Conservation (phyloP, 805 yeast species). For the Zygosaccharomyces gambellarensis region DNA sequence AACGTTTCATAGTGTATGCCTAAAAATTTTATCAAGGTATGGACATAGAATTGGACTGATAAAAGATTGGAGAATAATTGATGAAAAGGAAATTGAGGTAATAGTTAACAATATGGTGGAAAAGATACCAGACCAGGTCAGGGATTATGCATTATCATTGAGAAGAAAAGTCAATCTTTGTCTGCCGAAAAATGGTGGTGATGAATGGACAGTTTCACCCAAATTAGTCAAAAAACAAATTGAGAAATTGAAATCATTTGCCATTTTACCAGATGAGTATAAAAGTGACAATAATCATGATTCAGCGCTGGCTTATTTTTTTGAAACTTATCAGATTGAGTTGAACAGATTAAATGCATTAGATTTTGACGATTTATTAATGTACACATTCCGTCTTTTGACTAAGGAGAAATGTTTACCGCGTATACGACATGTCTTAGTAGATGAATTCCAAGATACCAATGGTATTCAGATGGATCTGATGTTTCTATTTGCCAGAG, state of each 20-base stretch:
- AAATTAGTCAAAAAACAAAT: slow-evolving; percentile 42
- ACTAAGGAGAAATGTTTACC: slow-evolving; percentile 40
- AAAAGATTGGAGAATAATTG: slow-evolving; percentile 50
- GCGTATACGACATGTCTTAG: slow-evolving; percentile 62
- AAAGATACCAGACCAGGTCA: slow-evolving; percentile 31
- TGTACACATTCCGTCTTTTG: slow-evolving; percentile 50
- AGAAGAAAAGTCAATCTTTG: slow-evolving; percentile 30
- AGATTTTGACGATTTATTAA: slow-evolving; percentile 82
- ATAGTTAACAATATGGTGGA: slow-evolving; percentile 36
- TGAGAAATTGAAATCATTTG: slow-evolving; percentile 54
- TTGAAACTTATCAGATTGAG: slow-evolving; percentile 47
- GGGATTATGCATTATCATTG: slow-evolving; percentile 31
- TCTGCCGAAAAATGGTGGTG: slow-evolving; percentile 22
- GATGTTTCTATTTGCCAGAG: slow-evolving; percentile 48
- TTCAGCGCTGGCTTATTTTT: slow-evolving; percentile 39
- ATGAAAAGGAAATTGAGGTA: slow-evolving; percentile 52
- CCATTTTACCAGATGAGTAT: slow-evolving; percentile 42
- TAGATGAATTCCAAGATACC: slow-evolving; percentile 96
- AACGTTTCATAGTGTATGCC: slow-evolving; percentile 85
- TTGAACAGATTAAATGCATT: slow-evolving; percentile 42
- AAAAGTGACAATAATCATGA: slow-evolving; percentile 24
- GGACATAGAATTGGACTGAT: slow-evolving; percentile 48
- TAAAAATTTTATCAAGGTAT: slow-evolving; percentile 49
- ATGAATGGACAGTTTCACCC: slow-evolving; percentile 39
- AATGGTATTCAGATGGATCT: slow-evolving; percentile 69